Base-by-base conservation (phyloP, 2,329 filamentous ascomycete genomes). In the Pseudonectria foliicola region DNA sequence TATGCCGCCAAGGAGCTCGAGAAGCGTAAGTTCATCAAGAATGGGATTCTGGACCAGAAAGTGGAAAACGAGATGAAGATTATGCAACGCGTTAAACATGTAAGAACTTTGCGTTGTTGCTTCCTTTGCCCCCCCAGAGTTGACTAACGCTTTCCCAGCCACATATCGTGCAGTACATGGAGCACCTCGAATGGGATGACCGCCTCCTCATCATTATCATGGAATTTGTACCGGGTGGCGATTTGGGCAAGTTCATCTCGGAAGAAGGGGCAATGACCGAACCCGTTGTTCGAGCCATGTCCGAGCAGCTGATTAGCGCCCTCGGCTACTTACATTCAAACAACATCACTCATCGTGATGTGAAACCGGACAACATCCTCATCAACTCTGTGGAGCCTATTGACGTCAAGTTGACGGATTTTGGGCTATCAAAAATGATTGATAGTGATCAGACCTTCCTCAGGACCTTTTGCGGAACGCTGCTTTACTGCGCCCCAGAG, bases 11-110 rank as follows among this genome's bases (percentile, higher is more conserved):
- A 98, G 58, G 88, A 96, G 60, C 75, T 98, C 4, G 88, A 95
- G 60, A 96, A 95, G 64, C 78, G 85, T 34, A 80, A 81, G 13
- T 94, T 95, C 55, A 85, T 95, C 68, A 95, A 94, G 64, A 92
- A 95, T 49, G 89, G 88, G 3, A 71, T 89, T 13, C 62, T 95
- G 14, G 88, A 95, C 52, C 82, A 88, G 46, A 95, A 93, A 59
- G 83, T 96, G 11, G 86, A 95, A 55, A 95, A 93, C 50, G 92
- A 98, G 63, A 90, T 98, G 82, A 84, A 79, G 46, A 96, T 98
- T 50, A 96, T 98, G 87, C 79, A 82, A 52, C 75, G 71, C 35
- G 74, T 96, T 33, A 70, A 80, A 35, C 92, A 98, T 66, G 84
- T 88, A 66, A 71, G 82, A 21, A 8, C 18, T 8, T 8, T 21